These are phyloP conservation scores for Lantana camara DNA, from an alignment of 257 asterid genomes.

Conservation along the genomic window DNA sequence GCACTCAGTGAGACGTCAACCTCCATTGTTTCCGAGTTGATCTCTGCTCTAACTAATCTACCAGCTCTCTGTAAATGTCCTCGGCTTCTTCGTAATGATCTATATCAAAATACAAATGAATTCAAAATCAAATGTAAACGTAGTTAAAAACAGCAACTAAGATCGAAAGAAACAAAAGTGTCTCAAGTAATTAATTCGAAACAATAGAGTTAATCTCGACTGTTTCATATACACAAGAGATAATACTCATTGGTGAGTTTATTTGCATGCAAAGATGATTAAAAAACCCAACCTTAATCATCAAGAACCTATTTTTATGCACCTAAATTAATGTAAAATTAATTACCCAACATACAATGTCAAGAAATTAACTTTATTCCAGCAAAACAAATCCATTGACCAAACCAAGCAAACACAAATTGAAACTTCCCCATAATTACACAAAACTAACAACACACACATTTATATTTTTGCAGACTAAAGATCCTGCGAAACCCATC, in stretches of 20 bases:
- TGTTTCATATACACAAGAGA: neutral
- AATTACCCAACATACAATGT: neutral
- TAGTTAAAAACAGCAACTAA: neutral
- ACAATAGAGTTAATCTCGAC: neutral
- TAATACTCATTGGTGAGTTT: neutral
- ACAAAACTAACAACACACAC: neutral
- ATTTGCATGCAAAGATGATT: conserved; percentile 1
- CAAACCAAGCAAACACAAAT: neutral
- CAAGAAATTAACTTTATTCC: neutral
- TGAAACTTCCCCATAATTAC: neutral
- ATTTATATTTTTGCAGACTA: too few relatives aligned
- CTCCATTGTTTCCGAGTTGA: conserved; percentile 41
- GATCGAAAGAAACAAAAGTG: neutral
- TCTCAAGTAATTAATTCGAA: neutral
- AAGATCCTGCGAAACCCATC: conserved; percentile 11
- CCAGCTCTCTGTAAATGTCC: conserved; percentile 33
- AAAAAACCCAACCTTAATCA: neutral
- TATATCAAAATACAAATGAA: conserved; percentile 30
- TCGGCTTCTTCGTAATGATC: conserved; percentile 39
- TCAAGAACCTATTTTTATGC: neutral
- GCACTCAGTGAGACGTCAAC: conserved; percentile 82
- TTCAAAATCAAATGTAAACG: neutral
- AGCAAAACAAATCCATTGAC: neutral
- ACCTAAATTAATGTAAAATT: neutral
- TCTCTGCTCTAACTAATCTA: conserved; percentile 46